Evolutionary conservation across 176 grass and related monocot species (phyloP), one percentile per base, ranked within the genome.

Genomic region (Hyparrhenia diplandra): DNA sequence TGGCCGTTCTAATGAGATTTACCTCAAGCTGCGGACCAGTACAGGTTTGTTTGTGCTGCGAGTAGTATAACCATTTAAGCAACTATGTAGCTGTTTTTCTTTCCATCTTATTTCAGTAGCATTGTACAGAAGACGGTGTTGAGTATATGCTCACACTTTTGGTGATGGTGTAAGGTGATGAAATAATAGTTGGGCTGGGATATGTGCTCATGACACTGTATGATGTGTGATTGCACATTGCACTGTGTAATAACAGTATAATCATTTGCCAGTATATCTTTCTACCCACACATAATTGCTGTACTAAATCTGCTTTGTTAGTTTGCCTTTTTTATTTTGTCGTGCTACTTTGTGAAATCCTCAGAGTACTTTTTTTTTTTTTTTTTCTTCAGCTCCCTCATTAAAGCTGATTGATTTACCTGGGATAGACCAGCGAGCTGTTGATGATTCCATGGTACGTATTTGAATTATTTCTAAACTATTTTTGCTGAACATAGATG

Each of bases 391-490:
- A 96, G 97, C 97, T 83, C 97, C 97, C 62, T 34, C 97, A 24
- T 63, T 99, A 42, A 99, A 96, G 84, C 85, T 99, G 77, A 90
- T 99, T 64, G 97, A 99, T 91, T 91, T 99, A 82, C 97, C 93
- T 54, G 97, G 97, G 27, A 85, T 99, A 69, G 97, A 99, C 69
- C 93, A 99, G 77, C 89, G 97, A 87, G 87, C 60, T 24, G 80
- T 99, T 71, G 92, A 99, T 51, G 97, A 99, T 71, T 85, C 97
- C 32, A 74, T 80, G 87, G 97, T 93, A 91, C 43, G 84, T 81
- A 74, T 76, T 67, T 57, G 27, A 29, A 27, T 20, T 51, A 28
- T 77, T 43, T 57, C 68, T 28, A 16, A 73, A 54, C 20, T 74
- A 54, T 6, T 69, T 83, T 13, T 74, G 4, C 49, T 86, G 25